Evolutionary conservation across 2,329 filamentous ascomycete genomes (phyloP).

Genomic region (Ciborinia camelliae): DNA sequence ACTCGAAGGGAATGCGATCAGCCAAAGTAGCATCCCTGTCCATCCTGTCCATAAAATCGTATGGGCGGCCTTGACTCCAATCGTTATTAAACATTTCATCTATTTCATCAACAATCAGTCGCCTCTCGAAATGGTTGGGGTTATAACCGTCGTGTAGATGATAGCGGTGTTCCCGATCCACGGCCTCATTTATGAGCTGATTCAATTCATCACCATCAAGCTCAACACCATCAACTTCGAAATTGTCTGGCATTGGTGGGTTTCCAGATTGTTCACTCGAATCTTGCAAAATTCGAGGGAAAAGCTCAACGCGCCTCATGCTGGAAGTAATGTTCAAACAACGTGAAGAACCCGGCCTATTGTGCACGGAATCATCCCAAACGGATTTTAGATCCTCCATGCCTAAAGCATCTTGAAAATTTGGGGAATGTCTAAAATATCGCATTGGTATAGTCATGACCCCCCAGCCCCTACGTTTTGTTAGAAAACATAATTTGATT

Average conservation of each 20-base stretch:
- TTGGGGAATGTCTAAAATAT: constrained; percentile 24
- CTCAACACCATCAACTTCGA: neutral
- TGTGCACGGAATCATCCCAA: neutral
- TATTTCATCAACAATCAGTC: too few relatives aligned
- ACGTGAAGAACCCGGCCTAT: neutral
- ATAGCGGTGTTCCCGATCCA: too few relatives aligned
- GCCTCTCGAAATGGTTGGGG: too few relatives aligned
- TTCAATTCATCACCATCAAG: neutral
- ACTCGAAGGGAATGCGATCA: too few relatives aligned
- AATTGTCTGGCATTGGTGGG: neutral
- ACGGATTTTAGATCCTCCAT: neutral
- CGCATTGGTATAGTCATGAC: constrained; percentile 29
- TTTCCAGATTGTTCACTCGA: neutral
- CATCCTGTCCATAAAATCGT: too few relatives aligned
- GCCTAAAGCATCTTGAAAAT: constrained; percentile 22
- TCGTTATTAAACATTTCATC: too few relatives aligned
- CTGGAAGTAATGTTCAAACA: neutral
- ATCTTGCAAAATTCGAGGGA: neutral
- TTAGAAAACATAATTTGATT: neutral
- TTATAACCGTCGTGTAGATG: too few relatives aligned
- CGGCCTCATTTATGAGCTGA: neutral
- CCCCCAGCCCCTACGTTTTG: constrained; percentile 31
- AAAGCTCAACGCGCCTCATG: neutral
- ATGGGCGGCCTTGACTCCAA: too few relatives aligned
- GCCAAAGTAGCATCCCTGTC: too few relatives aligned